Evolutionary conservation across 2,329 filamentous ascomycete genomes (phyloP), one percentile per base, ranked within the genome.

Genomic region (Alternaria atra): DNA sequence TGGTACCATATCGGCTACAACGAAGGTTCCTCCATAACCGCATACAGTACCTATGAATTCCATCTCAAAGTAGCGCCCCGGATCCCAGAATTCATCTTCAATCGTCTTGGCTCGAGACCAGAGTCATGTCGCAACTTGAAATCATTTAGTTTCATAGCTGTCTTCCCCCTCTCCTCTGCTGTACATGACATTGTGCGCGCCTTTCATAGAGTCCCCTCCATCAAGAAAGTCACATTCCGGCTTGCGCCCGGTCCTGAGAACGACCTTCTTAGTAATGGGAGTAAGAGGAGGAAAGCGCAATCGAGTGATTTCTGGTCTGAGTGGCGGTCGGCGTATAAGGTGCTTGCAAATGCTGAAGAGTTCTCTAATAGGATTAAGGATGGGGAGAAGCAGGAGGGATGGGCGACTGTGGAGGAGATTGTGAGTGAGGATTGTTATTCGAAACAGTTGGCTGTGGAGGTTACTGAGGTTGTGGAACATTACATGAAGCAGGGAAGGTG

Each of bases 1-100:
- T 94, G 91, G 91, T 84, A 82, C 0, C 84, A 85, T 17, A 70
- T 93, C 0, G 80, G 86, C 2, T 85, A 93, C 65, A 94, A 94
- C 73, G 91, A 94, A 79, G 90, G 90, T 8, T 92, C 90, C 0
- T 92, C 88, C 5, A 84, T 90, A n/a, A 84, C 84, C 58, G 89
- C 87, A 6, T 94, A 92, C 78, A 85, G 85, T 47, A 88, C 86
- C 4, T 90, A 92, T 73, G 89, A 92, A 69, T 92, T 89, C 77
- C 91, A 90, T 70, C 81, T 89, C 35, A 87, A 87, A 44, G 81
- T 84, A 1, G 85, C 90, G 6, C 89, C 88, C 0, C 88, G 88
- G 13, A 82, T 91, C 57, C 79, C 91, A 1, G 81, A 82, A 23
- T 81, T 84, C 12, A 77, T 88, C 0, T 69, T 79, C 6, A n/a